Base-by-base conservation (phyloP, 2,329 filamentous ascomycete species). In the Alternaria conjuncta region DNA sequence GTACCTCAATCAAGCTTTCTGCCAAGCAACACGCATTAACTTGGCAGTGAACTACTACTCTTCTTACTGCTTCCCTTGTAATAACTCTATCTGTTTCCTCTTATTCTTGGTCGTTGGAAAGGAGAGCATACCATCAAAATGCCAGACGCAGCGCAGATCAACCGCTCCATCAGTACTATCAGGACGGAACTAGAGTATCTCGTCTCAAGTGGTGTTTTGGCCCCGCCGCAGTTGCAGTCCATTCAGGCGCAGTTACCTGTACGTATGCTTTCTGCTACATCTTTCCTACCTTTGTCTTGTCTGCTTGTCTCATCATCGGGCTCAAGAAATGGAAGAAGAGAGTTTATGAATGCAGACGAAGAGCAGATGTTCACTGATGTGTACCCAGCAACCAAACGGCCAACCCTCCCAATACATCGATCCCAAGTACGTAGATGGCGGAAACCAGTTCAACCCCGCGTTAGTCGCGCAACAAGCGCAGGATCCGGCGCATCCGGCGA, bases 201-300 rank as follows among this genome's bases (percentile, higher is more conserved):
- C 5, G 68, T 66, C 8, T 61, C 63, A 12, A 47, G 61, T 9
- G 68, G 68, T n/a, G 63, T 70, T 15, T 45, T 71, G 15, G 63
- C 64, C 4, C 36, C 64, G 11, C 69, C 68, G 6, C 68, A 70
- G 20, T 44, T 68, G n/a, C 68, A 69, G 15, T 66, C 64, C 5
- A 70, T 70, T 7, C 66, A 66, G 32, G 68, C 69, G 11, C 68
- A 71, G 30, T 47, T 71, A 7, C 69, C 69, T 7, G 69, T 71
- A 51, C 10, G 58, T 36, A n/a, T 36, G 3, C 15, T 9, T 36
- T n/a, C 32, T 36, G 3, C 32, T n/a, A n/a, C 15, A 1, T 36
- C 15, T 36, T 36, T n/a, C 15, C 30, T n/a, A 5, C 4, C 32
- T 36, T 8, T 36, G 7, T 10, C 32, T 36, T n/a, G 13, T 36